Evolutionary conservation across 352 stramenopile genomes (phyloP), one percentile per base, ranked within the genome.

Genomic region (Pythium insidiosum): DNA sequence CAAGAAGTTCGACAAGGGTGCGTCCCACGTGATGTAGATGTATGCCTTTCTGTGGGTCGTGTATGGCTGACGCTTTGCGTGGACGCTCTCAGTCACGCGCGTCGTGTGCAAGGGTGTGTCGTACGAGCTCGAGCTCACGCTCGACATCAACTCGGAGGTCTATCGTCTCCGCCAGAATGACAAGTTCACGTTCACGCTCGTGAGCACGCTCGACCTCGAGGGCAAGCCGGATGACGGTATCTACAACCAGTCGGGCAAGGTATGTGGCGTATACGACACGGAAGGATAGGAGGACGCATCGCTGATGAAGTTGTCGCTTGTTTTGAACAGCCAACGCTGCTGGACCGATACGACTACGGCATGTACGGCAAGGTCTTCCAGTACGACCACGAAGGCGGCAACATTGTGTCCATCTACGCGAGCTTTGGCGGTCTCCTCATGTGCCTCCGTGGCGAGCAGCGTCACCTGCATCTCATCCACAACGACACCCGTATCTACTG

Each of bases 351-450:
- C 61, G 96, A 99, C 73, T 99, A 99, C 64, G 95, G 97, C 28
- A 99, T 98, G 94, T 97, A 98, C 71, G 96, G 96, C 56, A 95
- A 97, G 53, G 89, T 98, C 21, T 99, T 98, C 76, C 87, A 98
- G 65, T 97, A 98, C 57, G 81, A 95, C 53, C 94, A 98, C 66
- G 81, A 96, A 51, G 95, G 94, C 45, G 90, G 94, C 63, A 95
- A 94, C 53, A 83, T 86, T 48, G 84, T 97, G 28, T 75, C 88
- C 22, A 96, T 98, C 64, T 95, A 96, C 45, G 86, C 95, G 40
- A 97, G 86, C 47, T 99, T 97, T 70, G 96, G 96, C 44, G 96
- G 96, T 26, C 67, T 99, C 53, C 78, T 99, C 50, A 98, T 98
- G 94, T 92, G 91, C 59, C 72, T 99, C 54, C 95, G 90, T 24